A percentile compares a stretch with the other conserved stretches of the same genome.
phyloP scores from a whole-genome alignment of 768 basidiomycete species.

The Termitomyces sp. region DNA sequence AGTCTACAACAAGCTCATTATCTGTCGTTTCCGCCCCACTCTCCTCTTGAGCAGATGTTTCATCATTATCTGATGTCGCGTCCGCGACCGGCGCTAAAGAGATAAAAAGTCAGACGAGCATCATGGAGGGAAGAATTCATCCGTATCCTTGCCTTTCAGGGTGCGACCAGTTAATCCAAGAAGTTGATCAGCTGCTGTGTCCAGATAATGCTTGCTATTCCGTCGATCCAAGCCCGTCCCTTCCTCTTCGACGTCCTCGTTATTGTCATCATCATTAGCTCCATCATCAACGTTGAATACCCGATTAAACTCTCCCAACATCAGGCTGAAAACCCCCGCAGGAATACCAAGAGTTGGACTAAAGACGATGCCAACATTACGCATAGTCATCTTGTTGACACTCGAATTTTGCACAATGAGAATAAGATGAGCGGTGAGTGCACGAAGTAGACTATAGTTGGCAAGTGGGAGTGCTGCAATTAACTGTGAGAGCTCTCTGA shows the following conservation, averaged over 20 bases:
- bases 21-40: constrained; percentile 72
- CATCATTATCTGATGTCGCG: constrained; percentile 64
- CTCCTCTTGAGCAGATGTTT: constrained; percentile 61
- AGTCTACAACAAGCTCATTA: constrained; percentile 44
- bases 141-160: constrained; percentile 42
- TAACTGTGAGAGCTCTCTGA: constrained; percentile 78
- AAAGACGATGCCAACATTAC: constrained; percentile 98
- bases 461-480: constrained; percentile 84
- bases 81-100: constrained; percentile 47
- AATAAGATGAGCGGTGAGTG: constrained; percentile 91
- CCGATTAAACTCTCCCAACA: constrained; percentile 89
- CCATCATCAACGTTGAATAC: constrained; percentile 80
- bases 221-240: constrained; percentile 46
- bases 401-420: constrained; percentile 87
- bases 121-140: constrained; percentile 5
- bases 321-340: constrained; percentile 93
- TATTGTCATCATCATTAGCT: constrained; percentile 25
- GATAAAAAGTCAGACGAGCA: constrained; percentile 11
- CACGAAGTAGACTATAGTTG: constrained; percentile 92
- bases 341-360: constrained; percentile 97
- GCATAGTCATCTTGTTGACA: constrained; percentile 97
- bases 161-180: constrained; percentile 72
- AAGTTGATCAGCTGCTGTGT: constrained; percentile 76
- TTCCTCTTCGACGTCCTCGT: constrained; percentile 16
- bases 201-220: constrained; percentile 81